These are phyloP conservation scores for Phoenix roebelenii DNA, from an alignment of 176 grass and related monocot genomes.

Conservation along the genomic window DNA sequence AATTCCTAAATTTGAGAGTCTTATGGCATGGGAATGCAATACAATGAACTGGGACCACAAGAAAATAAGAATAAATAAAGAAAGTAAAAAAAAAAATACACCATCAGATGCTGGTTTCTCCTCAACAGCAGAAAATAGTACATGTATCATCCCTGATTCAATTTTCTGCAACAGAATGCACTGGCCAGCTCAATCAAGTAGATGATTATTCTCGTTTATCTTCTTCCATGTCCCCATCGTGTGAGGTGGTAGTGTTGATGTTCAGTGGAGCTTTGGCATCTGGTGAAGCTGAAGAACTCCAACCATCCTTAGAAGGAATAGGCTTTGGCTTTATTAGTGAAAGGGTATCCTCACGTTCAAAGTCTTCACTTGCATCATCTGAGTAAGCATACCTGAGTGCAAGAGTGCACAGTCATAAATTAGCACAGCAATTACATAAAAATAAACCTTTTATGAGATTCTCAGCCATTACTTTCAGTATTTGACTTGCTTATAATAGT, in stretches of 20 bases:
- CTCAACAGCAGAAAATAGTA: not conserved
- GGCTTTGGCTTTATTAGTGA: not conserved
- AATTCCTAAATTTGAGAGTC: too few relatives aligned
- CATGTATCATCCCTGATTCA: not conserved
- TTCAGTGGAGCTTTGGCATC: not conserved
- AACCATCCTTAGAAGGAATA: constrained; percentile 1
- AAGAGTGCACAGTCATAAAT: not conserved
- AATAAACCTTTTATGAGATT: too few relatives aligned
- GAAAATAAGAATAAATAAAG: too few relatives aligned
- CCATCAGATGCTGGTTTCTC: not conserved
- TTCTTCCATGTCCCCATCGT: not conserved
- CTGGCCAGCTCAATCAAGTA: too few relatives aligned
- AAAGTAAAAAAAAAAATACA: not conserved
- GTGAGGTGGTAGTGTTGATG: not conserved
- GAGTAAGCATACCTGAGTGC: constrained; percentile 2
- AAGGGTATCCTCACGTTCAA: not conserved
- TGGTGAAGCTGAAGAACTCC: constrained; percentile 5
- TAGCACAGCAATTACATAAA: not conserved
- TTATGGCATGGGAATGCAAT: too few relatives aligned
- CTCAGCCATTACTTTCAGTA: too few relatives aligned
- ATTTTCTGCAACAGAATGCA: too few relatives aligned
- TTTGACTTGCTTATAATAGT: too few relatives aligned
- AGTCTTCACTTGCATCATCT: constrained; percentile 1
- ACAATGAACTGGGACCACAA: too few relatives aligned
- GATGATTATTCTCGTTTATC: not conserved